Base-by-base conservation (phyloP, 2,329 filamentous ascomycete species). In the Aspergillus pseudonomiae region DNA sequence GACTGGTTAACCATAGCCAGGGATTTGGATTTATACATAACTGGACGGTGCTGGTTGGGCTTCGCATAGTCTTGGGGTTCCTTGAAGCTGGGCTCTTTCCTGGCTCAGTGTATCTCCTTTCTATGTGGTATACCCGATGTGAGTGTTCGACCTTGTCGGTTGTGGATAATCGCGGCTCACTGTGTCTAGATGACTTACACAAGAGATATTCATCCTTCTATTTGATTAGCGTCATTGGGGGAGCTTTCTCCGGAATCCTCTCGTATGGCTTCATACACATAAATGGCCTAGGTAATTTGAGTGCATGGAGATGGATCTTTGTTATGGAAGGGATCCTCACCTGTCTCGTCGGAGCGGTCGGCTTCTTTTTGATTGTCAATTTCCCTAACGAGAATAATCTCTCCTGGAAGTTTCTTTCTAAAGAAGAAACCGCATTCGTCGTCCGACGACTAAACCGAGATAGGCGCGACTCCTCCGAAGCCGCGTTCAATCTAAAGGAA, bases 401-500 rank as follows among this genome's bases (percentile, higher is more conserved):
- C 7, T 69, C 71, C 3, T 73, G 69, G 70, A 71, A 68, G 19
- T 79, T 79, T 59, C 69, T 79, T 1, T 75, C 64, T 48, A 54
- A 74, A 28, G 62, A 65, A 3, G 84, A 86, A 68, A 77, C 77
- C 41, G 77, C 76, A 41, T 85, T 80, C 63, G 77, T 86, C 65
- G 79, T 86, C 60, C 78, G 80, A 12, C 79, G 82, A 11, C 81
- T 88, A 28, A 79, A 86, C 53, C 76, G 77, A 32, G 85, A 88
- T 64, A 82, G 85, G 24, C 78, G 81, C 19, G 85, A 88, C 69
- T 83, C 81, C 9, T 67, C 77, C 0, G 81, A 85, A 67, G 74
- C 80, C 0, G 12, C 45, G 21, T 87, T 86, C 73, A 78, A 74
- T 7, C 24, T 84, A 0, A 73, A 68, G 28, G 82, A 81, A 62